Percentiles rank a stretch among this genome's conserved stretches.
These are phyloP conservation scores for Eucalyptus guilfoylei DNA, from an alignment of 345 rosid genomes.

Conservation along the genomic window DNA sequence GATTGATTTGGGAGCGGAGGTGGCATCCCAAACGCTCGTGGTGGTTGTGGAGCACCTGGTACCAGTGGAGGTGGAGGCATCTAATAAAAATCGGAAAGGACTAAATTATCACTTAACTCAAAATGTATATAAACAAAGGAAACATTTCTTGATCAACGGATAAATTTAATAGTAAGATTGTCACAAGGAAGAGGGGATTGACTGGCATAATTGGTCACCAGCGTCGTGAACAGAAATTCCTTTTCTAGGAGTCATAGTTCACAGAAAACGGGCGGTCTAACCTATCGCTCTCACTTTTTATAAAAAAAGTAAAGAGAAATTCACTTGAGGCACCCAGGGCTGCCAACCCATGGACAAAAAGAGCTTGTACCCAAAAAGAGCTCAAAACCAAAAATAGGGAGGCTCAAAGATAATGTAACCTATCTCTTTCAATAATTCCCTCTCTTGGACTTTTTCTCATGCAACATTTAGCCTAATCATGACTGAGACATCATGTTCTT, in stretches of 20 bases:
- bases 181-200: not conserved
- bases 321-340: not conserved
- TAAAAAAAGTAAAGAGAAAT: not conserved
- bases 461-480: not conserved
- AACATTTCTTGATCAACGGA: not conserved
- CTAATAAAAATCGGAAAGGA: conserved; percentile 23
- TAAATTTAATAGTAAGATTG: not conserved
- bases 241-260: not conserved
- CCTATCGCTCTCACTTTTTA: not conserved
- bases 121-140: not conserved
- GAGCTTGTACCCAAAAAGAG: not conserved
- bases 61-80: conserved; percentile 41
- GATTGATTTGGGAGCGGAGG: conserved; percentile 70
- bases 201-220: not conserved
- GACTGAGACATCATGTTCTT: not conserved
- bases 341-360: not conserved
- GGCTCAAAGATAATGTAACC: not conserved
- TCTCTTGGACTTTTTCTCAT: not conserved
- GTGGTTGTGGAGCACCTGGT: conserved; percentile 58
- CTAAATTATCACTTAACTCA: not conserved
- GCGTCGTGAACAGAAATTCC: not conserved
- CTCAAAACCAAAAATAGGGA: not conserved
- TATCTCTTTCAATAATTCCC: not conserved
- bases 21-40: conserved; percentile 73
- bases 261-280: not conserved